Percentiles rank a stretch among this genome's conserved stretches.
Conservation (phyloP, 176 grass and related monocot species). For the Oryza glaberrima region DNA sequence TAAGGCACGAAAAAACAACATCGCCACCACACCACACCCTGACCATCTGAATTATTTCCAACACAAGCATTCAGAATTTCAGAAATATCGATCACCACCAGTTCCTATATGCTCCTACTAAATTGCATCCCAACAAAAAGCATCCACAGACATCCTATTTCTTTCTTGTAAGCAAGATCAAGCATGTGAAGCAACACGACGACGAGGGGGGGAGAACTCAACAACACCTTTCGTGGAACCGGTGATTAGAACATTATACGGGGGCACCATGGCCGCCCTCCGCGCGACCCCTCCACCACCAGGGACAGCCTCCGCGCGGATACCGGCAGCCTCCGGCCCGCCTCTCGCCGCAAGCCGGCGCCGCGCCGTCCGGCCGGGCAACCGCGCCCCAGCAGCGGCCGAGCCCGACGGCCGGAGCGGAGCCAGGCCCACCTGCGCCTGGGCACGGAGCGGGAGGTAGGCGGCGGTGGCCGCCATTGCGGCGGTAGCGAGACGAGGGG, state of each 20-base stretch:
- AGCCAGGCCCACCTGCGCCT: background rate
- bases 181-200: background rate
- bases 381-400: background rate
- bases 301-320: conserved; percentile 36
- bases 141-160: background rate
- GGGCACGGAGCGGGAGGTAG: conserved; percentile 8
- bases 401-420: background rate
- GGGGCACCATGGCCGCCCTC: conserved; percentile 69
- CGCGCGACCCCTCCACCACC: conserved; percentile 18
- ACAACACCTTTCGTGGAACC: conserved; percentile 83
- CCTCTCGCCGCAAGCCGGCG: conserved; percentile 18
- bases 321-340: background rate
- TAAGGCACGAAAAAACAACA: background rate
- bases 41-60: background rate
- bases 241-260: conserved; percentile 91
- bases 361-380: background rate
- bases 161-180: background rate
- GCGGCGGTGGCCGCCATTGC: conserved; percentile 38
- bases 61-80: background rate
- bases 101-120: background rate
- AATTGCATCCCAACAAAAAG: background rate
- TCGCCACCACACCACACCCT: too few relatives aligned
- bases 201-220: background rate
- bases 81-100: background rate
- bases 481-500: background rate